Base-by-base conservation (phyloP, 441 rosid species). In the Euphorbia schlechtendalii region DNA sequence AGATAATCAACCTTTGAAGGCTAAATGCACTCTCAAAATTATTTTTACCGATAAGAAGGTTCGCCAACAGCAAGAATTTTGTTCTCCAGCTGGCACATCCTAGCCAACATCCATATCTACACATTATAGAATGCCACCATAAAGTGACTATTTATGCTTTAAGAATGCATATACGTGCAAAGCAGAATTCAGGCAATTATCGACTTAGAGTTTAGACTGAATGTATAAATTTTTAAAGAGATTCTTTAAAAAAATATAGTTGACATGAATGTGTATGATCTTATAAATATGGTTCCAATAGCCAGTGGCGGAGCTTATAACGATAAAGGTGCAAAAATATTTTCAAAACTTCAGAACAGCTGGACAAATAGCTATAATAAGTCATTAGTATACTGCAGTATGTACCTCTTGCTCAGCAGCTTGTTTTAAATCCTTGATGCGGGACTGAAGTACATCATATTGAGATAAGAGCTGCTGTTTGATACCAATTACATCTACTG, bases 1-100 rank as follows among this genome's bases (percentile, higher is more conserved):
- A 52, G 64, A 55, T 14, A n/a, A 27, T 22, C 43, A n/a, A 55
- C 9, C 14, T 45, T 15, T 57, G 67, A 72, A 59, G 58, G 46
- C 15, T 49, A 53, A 25, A n/a, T 62, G 8, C 10, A 70, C 70
- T 56, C 68, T 70, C 73, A 64, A 71, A 61, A 69, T 55, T 61
- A 54, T n/a, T 54, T 76, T 78, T 70, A 88, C 97, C 97, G 96
- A 78, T 88, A 93, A 63, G 96, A 83, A 67, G 93, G 95, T 80
- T 90, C 97, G 69, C 99, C 97, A 24, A 90, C 87, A 4, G 91
- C 97, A 73, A 82, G 82, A 63, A 90, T 93, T 83, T 93, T 93
- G 89, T 93, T 93, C 83, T 93, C 97, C 57, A 93, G 87, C 77
- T 87, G 99, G 74, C 93, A 88, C 91, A 88, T 86, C 75, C 96